Evolutionary conservation across 2,329 filamentous ascomycete genomes (phyloP).

Genomic region (Ciborinia camelliae): DNA sequence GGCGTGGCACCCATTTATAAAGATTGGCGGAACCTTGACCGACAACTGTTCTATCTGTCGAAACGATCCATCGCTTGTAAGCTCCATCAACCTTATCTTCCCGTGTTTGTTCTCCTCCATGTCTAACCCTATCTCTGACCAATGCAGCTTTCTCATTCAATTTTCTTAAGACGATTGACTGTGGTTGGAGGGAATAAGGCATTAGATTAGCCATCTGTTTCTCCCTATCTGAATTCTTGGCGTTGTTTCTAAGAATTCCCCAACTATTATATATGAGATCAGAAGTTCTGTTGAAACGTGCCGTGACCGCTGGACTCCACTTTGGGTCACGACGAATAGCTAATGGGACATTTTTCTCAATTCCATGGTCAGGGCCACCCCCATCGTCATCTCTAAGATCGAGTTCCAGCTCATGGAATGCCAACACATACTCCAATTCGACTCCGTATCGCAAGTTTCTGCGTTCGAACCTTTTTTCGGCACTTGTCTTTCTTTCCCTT

Average conservation of each 20-base stretch:
- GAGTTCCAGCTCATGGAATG: constrained; percentile 28
- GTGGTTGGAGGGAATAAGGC: constrained; percentile 24
- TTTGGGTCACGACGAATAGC: constrained; percentile 7
- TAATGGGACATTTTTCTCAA: constrained; percentile 22
- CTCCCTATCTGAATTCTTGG: not conserved
- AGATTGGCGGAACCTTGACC: constrained; percentile 30
- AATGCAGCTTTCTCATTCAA: constrained; percentile 13
- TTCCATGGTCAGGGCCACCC: not conserved
- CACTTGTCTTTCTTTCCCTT: not conserved
- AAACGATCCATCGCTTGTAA: constrained; percentile 28
- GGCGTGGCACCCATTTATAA: constrained; percentile 25
- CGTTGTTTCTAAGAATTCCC: constrained; percentile 18
- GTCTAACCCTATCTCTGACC: constrained; percentile 13
- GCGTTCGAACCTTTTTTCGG: not conserved
- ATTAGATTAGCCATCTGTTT: not conserved
- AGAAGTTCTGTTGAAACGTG: constrained; percentile 3
- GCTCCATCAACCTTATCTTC: constrained; percentile 15
- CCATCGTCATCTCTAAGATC: constrained; percentile 10
- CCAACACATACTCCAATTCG: constrained; percentile 31
- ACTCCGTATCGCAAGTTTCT: constrained; percentile 25
- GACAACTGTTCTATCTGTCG: constrained; percentile 25
- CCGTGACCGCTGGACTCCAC: constrained; percentile 16
- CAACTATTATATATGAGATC: constrained; percentile 28
- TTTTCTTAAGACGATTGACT: constrained; percentile 21
- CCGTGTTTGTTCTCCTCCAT: not conserved